Base-by-base conservation (phyloP, 768 basidiomycete species). In the Tylopilus subfusipes region DNA sequence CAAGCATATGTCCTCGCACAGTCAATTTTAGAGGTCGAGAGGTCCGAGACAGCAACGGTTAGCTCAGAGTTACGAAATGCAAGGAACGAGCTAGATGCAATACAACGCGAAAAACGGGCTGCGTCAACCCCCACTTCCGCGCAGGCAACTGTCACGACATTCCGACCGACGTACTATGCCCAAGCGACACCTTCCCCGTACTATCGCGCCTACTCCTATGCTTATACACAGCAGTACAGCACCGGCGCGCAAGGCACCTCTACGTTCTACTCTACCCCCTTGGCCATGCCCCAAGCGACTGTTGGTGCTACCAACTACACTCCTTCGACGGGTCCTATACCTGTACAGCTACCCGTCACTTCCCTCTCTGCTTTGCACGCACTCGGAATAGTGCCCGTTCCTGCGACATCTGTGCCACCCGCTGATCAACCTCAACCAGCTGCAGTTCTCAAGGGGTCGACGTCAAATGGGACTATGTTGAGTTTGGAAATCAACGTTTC, bases 401-500 rank as follows among this genome's bases (percentile, higher is more conserved):
- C 86, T 2, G 77, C 77, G 16, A 66, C 77, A 13, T 78, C 83
- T 16, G 63, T 85, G 22, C 76, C 79, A 22, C 62, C 77, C 14
- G 72, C 80, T 42, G 81, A 78, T 22, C 82, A 85, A 57, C 76
- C 82, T 18, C 85, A 83, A 61, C 86, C 88, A 1, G 78, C 85
- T n/a, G 89, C 87, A n/a, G 80, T 92, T 16, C 74, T 91, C 47
- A 80, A 84, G 36, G 84, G 87, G 27, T 84, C 86, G 1, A 82
- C 83, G 3, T 79, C 82, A 8, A 84, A 88, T 62, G 88, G 88
- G 13, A 78, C 81, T 19, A 83, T 86, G 76, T 69, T 90, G 54
- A 86, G 79, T 64, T 72, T 93, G 50, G 90, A 92, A 58, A 87
- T 93, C 64, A 90, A 91, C 56, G 82, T 90, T 27, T 83, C 84